Evolutionary conservation across 78 protist species (phyloP).

Genomic region (Corallochytrium limacisporum): DNA sequence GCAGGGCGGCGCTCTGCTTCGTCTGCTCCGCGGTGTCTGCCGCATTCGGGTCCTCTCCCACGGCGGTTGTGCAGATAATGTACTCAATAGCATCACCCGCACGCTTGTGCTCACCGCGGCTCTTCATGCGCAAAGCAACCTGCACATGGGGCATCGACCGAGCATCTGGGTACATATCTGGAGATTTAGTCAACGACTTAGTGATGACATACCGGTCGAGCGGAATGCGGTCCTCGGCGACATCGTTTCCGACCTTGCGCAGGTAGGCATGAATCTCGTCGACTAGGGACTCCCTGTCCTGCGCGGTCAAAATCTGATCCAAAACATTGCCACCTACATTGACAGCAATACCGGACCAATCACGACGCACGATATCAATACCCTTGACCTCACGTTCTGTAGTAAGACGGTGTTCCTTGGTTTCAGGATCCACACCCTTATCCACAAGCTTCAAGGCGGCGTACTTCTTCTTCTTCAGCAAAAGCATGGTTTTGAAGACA

Average conservation of each 20-base stretch:
- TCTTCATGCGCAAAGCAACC: constrained; percentile 14
- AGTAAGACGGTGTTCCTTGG: neutral
- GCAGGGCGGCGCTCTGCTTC: neutral
- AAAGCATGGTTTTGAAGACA: constrained; percentile 71
- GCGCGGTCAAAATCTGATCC: neutral
- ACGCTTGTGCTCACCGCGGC: constrained; percentile 19
- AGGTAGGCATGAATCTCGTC: neutral
- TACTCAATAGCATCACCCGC: constrained; percentile 78
- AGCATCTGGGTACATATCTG: constrained; percentile 77
- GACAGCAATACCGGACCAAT: constrained; percentile 79
- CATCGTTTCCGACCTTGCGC: neutral
- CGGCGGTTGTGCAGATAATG: constrained; percentile 79
- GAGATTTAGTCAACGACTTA: constrained; percentile 55
- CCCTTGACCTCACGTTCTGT: too few relatives aligned
- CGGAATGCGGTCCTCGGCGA: constrained; percentile 1
- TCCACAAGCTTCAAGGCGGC: constrained; percentile 70
- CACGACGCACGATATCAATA: constrained; percentile 93
- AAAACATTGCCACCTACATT: neutral
- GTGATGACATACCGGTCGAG: constrained; percentile 50
- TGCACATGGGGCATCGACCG: constrained; percentile 88
- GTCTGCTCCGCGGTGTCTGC: neutral
- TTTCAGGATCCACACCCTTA: neutral
- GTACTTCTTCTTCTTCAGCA: constrained; percentile 96
- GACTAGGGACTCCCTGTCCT: neutral
- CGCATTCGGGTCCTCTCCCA: too few relatives aligned